Evolutionary conservation across 257 asterid species (phyloP), one percentile per base, ranked within the genome.

Genomic region (Cordia subcordata): DNA sequence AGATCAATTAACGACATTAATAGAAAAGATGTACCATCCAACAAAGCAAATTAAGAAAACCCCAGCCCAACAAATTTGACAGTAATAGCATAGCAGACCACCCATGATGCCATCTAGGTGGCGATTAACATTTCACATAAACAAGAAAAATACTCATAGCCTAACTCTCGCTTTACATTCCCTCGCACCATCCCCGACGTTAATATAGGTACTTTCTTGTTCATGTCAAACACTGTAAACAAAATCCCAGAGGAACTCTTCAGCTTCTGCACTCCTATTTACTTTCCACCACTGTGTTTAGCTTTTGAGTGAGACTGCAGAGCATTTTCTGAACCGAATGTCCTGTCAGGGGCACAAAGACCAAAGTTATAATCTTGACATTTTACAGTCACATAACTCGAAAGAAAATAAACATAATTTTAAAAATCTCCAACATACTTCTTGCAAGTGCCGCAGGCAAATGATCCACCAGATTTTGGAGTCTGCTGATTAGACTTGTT

Each of bases 381-480:
- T 42, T 4, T 42, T 42, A 42, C 2, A 42, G 2, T 3, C 15
- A 42, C 15, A 42, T 42, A 14, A 10, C 8, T 42, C 14, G 4
- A 42, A 11, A 10, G 10, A 10, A 42, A 8, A 42, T 42, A 3
- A 42, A 42, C 15, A 1, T 42, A 3, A 8, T 42, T 42, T 42
- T 27, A 27, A 27, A 6, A 27, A 27, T 1, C 35, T 6, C 35
- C 6, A 42, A 53, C 57, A 4, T 71, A 84, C 88, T 58, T 86
- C 63, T 55, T 78, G 87, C 98, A 92, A 62, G 72, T 63, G 70
- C 75, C 75, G 81, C 97, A 86, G 44, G 71, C 5, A 76, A 70
- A 66, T 18, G 91, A 10, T 27, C 57, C 57, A 53, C 57, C 38
- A 11, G 57, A 53, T 72, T 82, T 81, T 6, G 94, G 89, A 17